A percentile compares a stretch with the other conserved stretches of the same genome.
Evolutionary conservation across 2,329 filamentous ascomycete species (phyloP).

Genomic region (Aureobasidium mangrovei): DNA sequence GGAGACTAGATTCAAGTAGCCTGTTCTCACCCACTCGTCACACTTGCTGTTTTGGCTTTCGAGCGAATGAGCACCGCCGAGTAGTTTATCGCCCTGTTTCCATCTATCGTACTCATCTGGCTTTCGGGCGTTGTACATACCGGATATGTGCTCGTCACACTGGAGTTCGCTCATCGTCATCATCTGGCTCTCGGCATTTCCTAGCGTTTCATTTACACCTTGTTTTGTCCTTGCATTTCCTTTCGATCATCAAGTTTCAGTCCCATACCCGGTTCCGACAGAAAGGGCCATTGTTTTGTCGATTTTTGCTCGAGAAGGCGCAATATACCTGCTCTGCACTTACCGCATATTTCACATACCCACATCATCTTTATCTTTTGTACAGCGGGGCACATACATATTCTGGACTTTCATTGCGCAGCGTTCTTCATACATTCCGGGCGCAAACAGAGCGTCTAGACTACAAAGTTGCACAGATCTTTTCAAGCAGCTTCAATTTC

Average conservation of each 20-base stretch:
- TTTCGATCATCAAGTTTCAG: slow-evolving; percentile 3
- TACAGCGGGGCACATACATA: neutral
- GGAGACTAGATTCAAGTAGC: neutral
- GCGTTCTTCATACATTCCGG: neutral
- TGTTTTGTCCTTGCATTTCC: slow-evolving; percentile 3
- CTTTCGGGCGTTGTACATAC: slow-evolving; percentile 6
- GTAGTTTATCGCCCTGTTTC: neutral
- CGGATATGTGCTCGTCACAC: slow-evolving; percentile 11
- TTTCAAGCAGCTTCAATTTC: neutral
- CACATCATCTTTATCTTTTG: slow-evolving; percentile 2
- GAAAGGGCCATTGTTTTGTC: slow-evolving; percentile 7
- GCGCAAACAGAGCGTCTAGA: slow-evolving; percentile 5
- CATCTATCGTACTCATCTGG: slow-evolving; percentile 3
- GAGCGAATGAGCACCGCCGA: neutral
- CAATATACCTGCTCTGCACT: neutral
- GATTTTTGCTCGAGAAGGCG: slow-evolving; percentile 5
- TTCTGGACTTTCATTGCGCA: neutral
- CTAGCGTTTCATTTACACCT: slow-evolving; percentile 8
- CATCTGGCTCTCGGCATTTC: slow-evolving; percentile 12
- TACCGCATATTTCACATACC: slow-evolving; percentile 8
- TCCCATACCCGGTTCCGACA: slow-evolving; percentile 9
- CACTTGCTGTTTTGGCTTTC: neutral
- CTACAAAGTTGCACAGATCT: neutral
- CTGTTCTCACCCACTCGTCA: neutral
- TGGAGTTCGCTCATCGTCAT: slow-evolving; percentile 1